phyloP scores from a whole-genome alignment of 2,329 filamentous ascomycete genomes.

The Clonostachys rhizophaga region DNA sequence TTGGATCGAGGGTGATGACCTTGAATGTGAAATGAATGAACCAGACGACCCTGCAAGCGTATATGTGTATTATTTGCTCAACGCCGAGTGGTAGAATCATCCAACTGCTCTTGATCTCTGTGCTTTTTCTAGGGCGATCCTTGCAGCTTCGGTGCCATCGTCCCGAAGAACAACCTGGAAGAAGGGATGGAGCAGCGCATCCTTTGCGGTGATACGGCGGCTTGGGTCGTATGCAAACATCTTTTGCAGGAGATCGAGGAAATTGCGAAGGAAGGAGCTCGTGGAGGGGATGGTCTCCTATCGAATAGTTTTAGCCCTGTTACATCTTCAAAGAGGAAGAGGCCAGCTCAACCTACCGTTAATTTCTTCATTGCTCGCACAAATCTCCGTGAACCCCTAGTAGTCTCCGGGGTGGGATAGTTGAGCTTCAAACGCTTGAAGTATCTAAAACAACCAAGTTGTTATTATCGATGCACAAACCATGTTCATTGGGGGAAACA shows the following conservation, averaged over 20 bases:
- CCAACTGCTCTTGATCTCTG: too few relatives aligned
- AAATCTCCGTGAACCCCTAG: slow-evolving; percentile 59
- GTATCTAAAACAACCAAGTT: slow-evolving; percentile 39
- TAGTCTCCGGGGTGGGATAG: slow-evolving; percentile 60
- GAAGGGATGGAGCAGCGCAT: slow-evolving; percentile 64
- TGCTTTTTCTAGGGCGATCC: slow-evolving; percentile 47
- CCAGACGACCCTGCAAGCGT: too few relatives aligned
- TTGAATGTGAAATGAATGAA: too few relatives aligned
- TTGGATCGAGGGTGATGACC: too few relatives aligned
- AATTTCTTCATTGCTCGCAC: slow-evolving; percentile 68
- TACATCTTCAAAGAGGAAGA: too few relatives aligned
- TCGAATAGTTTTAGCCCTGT: neutral
- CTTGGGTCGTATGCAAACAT: slow-evolving; percentile 66
- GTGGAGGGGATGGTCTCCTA: slow-evolving; percentile 62
- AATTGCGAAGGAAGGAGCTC: slow-evolving; percentile 55
- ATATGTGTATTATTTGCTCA: too few relatives aligned
- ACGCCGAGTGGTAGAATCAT: too few relatives aligned
- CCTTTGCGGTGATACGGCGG: slow-evolving; percentile 61
- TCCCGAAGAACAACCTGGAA: slow-evolving; percentile 60
- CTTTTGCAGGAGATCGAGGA: slow-evolving; percentile 59
- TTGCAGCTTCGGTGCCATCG: slow-evolving; percentile 64
- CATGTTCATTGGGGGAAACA: slow-evolving; percentile 27
- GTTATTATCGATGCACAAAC: slow-evolving; percentile 2
- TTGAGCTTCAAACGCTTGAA: slow-evolving; percentile 63
- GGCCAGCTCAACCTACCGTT: slow-evolving; percentile 38